Evolutionary conservation across 805 yeast genomes (phyloP).

Genomic region (Candida easanensis): DNA sequence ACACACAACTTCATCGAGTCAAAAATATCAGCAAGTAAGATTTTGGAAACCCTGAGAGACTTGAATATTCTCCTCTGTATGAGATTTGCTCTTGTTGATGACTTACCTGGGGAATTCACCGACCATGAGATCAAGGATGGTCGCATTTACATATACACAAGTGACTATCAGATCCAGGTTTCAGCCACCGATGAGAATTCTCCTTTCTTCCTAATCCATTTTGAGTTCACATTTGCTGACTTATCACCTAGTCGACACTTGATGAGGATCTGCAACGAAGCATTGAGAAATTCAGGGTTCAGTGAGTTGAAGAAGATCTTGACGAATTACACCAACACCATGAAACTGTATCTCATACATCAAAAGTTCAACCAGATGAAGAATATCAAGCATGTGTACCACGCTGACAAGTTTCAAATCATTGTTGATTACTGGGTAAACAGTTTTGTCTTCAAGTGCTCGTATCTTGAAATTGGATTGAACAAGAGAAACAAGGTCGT

Average conservation of each 20-base stretch:
- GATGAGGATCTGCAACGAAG: conserved; percentile 54
- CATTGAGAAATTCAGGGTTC: conserved; percentile 45
- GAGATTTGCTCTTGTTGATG: conserved; percentile 63
- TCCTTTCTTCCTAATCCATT: conserved; percentile 77
- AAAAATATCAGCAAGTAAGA: conserved; percentile 51
- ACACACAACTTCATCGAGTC: conserved; percentile 54
- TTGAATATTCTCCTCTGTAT: conserved; percentile 72
- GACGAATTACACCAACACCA: conserved; percentile 58
- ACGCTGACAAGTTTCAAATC: conserved; percentile 51
- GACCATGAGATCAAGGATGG: conserved; percentile 74
- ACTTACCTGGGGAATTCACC: conserved; percentile 61
- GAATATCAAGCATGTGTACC: conserved; percentile 55
- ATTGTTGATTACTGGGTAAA: conserved; percentile 64
- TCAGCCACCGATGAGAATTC: conserved; percentile 68
- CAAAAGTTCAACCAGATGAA: conserved; percentile 52
- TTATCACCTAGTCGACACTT: conserved; percentile 34
- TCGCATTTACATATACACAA: conserved; percentile 55
- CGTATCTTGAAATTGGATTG: conserved; percentile 62
- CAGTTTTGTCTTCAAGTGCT: conserved; percentile 44
- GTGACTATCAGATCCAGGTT: conserved; percentile 73
- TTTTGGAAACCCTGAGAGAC: conserved; percentile 59
- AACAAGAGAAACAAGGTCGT: conserved; percentile 44
- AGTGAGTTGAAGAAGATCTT: conserved; percentile 53
- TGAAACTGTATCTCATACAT: conserved; percentile 59
- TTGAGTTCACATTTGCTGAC: conserved; percentile 42